These are phyloP conservation scores for Leptographium galeiforme DNA, from an alignment of 2,329 filamentous ascomycete species.

Conservation along the genomic window DNA sequence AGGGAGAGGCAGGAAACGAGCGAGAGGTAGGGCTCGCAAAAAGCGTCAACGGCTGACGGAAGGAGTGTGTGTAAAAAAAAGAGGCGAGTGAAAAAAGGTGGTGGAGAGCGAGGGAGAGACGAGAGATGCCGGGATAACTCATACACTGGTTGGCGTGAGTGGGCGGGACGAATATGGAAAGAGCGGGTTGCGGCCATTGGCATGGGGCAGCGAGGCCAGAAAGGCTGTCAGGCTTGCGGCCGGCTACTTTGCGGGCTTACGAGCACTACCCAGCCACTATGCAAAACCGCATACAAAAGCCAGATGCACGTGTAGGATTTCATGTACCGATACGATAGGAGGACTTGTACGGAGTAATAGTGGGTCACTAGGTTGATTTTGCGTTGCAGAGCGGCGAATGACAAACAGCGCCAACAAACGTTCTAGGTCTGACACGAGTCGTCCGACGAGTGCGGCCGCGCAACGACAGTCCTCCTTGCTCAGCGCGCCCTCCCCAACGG, in stretches of 20 bases:
- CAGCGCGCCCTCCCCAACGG: too few species aligned
- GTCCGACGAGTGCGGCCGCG: too few species aligned
- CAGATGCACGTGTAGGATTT: not conserved
- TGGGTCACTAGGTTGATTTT: not conserved
- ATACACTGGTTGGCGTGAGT: slow-evolving; percentile 1
- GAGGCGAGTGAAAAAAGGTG: slow-evolving; percentile 2
- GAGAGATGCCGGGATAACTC: slow-evolving; percentile 3
- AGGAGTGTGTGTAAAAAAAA: slow-evolving; percentile 3
- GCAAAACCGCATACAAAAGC: not conserved
- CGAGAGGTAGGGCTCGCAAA: not conserved
- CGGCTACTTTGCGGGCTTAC: not conserved
- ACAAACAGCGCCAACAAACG: not conserved
- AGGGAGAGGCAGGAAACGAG: not conserved
- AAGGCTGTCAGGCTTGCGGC: slow-evolving; percentile 1
- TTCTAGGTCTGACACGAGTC: not conserved
- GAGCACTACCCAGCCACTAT: not conserved
- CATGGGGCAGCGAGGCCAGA: slow-evolving; percentile 2
- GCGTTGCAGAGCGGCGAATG: not conserved
- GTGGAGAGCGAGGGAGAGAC: slow-evolving; percentile 5
- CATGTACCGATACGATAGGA: not conserved
- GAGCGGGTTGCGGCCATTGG: slow-evolving; percentile 6
- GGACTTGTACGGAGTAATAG: not conserved
- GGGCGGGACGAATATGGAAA: slow-evolving; percentile 7
- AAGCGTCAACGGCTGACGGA: not conserved
- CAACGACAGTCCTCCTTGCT: too few species aligned